These are phyloP conservation scores for Debaryomyces hansenii DNA, from an alignment of 805 yeast genomes.

Conservation along the genomic window DNA sequence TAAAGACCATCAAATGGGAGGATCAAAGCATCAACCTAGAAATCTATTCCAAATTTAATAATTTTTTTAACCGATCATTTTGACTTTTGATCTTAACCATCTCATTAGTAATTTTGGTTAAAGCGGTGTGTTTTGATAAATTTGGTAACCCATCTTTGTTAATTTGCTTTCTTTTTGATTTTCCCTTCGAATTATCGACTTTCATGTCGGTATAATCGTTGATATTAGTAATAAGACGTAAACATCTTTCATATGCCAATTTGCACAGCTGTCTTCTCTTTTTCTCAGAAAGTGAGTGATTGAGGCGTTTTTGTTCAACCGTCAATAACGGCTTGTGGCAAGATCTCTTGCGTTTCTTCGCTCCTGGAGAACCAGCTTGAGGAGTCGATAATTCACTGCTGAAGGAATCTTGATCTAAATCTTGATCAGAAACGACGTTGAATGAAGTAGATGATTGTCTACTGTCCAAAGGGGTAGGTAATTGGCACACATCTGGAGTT, in stretches of 20 bases:
- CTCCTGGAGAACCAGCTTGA: constrained; percentile 3
- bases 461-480: constrained; percentile 36
- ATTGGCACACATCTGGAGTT: constrained; percentile 15
- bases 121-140: constrained; percentile 43
- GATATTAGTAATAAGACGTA: constrained; percentile 38
- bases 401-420: constrained; percentile 6
- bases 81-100: constrained; percentile 31
- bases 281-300: constrained; percentile 44
- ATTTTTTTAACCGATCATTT: constrained; percentile 32
- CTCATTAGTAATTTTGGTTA: constrained; percentile 39
- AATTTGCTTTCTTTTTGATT: constrained; percentile 37
- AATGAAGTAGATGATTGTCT: constrained; percentile 20
- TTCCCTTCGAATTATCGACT: constrained; percentile 22
- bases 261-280: constrained; percentile 45
- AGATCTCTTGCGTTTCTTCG: constrained; percentile 26
- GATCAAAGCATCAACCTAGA: not conserved
- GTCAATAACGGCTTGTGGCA: constrained; percentile 36
- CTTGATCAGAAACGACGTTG: constrained; percentile 2
- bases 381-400: constrained; percentile 3
- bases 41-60: constrained; percentile 12
- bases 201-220: constrained; percentile 37
- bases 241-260: constrained; percentile 44
- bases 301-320: constrained; percentile 40
- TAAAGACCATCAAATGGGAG: too few relatives aligned
- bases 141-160: constrained; percentile 47